Percentiles rank a stretch among this genome's conserved stretches.
These are phyloP conservation scores for Astrothelium macrocarpum DNA, from an alignment of 495 filamentous ascomycete species.

Conservation along the genomic window DNA sequence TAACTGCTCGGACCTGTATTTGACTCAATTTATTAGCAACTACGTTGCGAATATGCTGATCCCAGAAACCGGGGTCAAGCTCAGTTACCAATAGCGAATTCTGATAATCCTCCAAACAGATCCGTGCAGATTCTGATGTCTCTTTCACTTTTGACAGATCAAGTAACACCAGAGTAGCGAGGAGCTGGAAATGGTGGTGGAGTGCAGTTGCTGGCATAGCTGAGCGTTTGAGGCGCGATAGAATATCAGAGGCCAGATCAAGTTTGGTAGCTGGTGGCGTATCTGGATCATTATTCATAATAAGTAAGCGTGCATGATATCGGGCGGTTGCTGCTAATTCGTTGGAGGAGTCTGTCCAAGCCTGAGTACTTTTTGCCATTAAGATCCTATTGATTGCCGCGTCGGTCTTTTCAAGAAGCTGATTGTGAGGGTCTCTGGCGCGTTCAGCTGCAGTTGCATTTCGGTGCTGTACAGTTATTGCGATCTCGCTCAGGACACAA, in stretches of 20 bases:
- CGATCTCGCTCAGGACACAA: neutral
- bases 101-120: neutral
- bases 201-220: neutral
- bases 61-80: neutral
- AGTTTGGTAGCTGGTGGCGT: neutral
- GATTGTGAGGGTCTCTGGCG: neutral
- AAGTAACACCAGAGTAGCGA: neutral
- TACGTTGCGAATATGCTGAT: neutral
- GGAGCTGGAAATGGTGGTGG: neutral
- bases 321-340: neutral
- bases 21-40: neutral
- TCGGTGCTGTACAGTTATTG: neutral
- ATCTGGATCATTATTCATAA: neutral
- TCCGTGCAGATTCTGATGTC: neutral
- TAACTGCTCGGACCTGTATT: neutral
- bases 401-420: neutral
- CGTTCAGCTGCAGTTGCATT: neutral
- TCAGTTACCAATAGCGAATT: neutral
- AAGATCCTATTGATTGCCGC: neutral
- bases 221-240: neutral
- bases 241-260: neutral
- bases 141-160: neutral
- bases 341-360: neutral
- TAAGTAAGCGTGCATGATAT: neutral
- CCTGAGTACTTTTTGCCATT: neutral